Evolutionary conservation across 1,139 yeast species (phyloP), one percentile per base, ranked within the genome.

Genomic region (Yamadazyma conglobata): DNA sequence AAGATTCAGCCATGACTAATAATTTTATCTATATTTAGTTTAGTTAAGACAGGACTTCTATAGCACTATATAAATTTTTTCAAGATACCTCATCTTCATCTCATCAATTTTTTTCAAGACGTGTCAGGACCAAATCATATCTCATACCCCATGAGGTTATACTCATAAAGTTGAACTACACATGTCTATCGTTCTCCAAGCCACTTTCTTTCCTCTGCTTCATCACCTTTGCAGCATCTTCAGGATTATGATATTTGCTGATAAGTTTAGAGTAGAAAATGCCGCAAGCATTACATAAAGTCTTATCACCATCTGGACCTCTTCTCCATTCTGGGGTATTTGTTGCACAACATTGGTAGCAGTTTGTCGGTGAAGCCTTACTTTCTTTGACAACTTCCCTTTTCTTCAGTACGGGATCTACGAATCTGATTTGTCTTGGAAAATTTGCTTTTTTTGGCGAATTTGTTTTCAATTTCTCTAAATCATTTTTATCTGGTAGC

Each of bases 271-370:
- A 54, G 39, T 52, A 64, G 33, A 63, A 67, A 15, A 67, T 52
- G 1, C 73, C 73, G 44, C 73, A 67, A 1, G 73, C 73, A 47
- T 67, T 66, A 42, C 73, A 67, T 30, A 67, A 49, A 0, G 71
- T 65, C 19, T 69, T 50, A 22, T 60, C 57, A 0, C 73, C 72
- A 26, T 54, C 56, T 3, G 73, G 73, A 0, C 73, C 73, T 20
- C 66, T 48, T 35, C 73, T 50, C 73, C 73, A 67, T 43, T 66
- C 73, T 1, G 73, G 73, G 0, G 73, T 65, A 16, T 58, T 59
- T 15, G 39, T 42, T 2, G 56, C 42, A 7, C 48, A 46, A 43
- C 65, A 59, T 35, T 59, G 65, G 15, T 43, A 47, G 33, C 65
- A 59, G 11, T 35, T 28, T 3, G 20, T 2, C 5, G 37, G 37